A percentile compares a stretch with the other conserved stretches of the same genome.
Conservation (phyloP, 176 grass and related monocot genomes). For the Pontederia paniculata region DNA sequence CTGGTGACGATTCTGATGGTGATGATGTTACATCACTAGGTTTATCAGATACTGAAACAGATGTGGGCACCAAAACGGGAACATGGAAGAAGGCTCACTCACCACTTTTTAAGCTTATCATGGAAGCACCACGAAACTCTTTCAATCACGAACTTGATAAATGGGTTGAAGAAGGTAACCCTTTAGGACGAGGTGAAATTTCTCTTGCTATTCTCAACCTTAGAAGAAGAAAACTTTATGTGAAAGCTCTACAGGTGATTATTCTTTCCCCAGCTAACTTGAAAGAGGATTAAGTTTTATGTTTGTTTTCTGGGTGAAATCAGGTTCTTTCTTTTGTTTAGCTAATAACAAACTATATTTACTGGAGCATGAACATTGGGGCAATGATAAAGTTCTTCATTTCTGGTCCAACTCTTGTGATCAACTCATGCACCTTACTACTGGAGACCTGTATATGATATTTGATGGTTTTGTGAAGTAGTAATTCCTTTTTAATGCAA, state of each 20-base stretch:
- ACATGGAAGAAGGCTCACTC: neutral
- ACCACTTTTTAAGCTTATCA: constrained; percentile 9
- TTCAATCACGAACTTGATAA: constrained; percentile 7
- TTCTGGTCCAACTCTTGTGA: too few species aligned
- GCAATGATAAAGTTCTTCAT: too few species aligned
- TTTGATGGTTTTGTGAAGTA: too few species aligned
- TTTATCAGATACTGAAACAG: constrained; percentile 21
- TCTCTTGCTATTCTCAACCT: constrained; percentile 28
- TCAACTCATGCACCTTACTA: too few species aligned
- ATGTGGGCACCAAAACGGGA: constrained; percentile 4
- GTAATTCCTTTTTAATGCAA: too few species aligned
- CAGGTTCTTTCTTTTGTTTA: too few species aligned
- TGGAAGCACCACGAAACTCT: neutral
- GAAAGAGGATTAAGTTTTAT: too few species aligned
- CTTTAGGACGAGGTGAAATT: constrained; percentile 32
- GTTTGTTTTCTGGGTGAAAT: too few species aligned
- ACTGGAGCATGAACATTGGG: too few species aligned
- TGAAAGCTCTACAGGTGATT: constrained; percentile 73
- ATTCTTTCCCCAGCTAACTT: neutral
- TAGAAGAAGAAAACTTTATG: constrained; percentile 28
- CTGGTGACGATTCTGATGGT: constrained; percentile 44
- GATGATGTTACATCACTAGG: constrained; percentile 24
- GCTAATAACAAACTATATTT: too few species aligned
- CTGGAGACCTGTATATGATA: too few species aligned
- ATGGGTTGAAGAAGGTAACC: constrained; percentile 51